These are phyloP conservation scores for Tothia fuscella DNA, from an alignment of 2,329 filamentous ascomycete genomes.

Conservation along the genomic window DNA sequence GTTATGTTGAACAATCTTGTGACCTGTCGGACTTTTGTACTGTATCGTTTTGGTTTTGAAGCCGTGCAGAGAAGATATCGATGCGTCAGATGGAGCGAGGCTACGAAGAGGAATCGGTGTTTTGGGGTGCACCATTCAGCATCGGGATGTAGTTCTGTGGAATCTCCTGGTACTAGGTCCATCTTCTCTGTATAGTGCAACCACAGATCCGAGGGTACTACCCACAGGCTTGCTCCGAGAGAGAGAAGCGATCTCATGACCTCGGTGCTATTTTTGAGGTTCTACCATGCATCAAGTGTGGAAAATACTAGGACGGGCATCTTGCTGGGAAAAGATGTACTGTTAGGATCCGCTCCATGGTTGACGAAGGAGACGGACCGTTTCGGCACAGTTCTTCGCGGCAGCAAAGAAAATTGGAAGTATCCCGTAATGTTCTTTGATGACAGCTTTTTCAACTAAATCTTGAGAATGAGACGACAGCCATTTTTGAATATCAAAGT, in stretches of 20 bases:
- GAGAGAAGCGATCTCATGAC: background rate
- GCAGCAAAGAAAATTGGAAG: slow-evolving; percentile 20
- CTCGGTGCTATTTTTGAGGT: background rate
- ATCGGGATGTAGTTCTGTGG: background rate
- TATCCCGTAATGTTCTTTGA: slow-evolving; percentile 14
- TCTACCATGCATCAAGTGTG: no score
- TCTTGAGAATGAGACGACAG: no score
- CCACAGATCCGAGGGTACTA: background rate
- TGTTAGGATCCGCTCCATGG: slow-evolving; percentile 16
- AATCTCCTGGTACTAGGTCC: background rate
- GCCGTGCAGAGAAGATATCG: background rate
- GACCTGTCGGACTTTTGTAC: background rate
- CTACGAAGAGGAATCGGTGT: background rate
- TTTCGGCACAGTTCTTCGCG: slow-evolving; percentile 17
- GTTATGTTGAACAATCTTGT: background rate
- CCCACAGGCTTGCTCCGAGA: background rate
- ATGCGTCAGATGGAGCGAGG: background rate
- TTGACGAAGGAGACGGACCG: slow-evolving; percentile 16
- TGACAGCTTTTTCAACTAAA: slow-evolving; percentile 14
- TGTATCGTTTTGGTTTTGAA: background rate
- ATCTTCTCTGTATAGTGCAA: background rate
- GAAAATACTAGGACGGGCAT: slow-evolving; percentile 23
- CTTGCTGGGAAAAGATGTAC: slow-evolving; percentile 8
- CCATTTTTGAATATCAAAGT: no score
- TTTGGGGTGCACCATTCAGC: background rate